Base-by-base conservation (phyloP, 495 filamentous ascomycete species). In the Neurospora discreta region DNA sequence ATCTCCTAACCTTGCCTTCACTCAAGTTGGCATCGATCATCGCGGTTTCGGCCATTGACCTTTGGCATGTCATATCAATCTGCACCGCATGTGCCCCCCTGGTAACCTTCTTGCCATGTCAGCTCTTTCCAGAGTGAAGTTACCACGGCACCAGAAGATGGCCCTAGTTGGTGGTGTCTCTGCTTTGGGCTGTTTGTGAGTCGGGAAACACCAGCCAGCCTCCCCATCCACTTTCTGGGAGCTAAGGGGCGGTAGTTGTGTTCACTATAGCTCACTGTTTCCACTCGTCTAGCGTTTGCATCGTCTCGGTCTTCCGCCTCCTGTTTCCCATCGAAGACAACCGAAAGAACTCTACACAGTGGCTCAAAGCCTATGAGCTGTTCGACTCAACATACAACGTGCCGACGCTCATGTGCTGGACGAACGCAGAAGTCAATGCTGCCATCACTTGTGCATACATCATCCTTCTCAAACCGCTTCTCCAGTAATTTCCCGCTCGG, bases 391-490 rank as follows among this genome's bases (percentile, higher is more conserved):
- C 72, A 20, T 80, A 79, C 73, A 75, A 71, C 4, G 73, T 71
- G 68, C 70, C 78, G 40, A 39, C 74, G n/a, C 70, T 80, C 39
- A 73, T 79, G 43, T 78, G 69, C 69, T 80, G 77, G 78, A 79
- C 77, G 0, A 69, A 71, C 1, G 73, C 76, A 70, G 75, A 80
- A 41, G 77, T 80, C 71, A 78, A 78, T 68, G 72, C 78, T 3
- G 69, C 77, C 20, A 77, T 79, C 11, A 69, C 69, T 3, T 80
- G 77, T 73, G 77, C 75, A 13, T 79, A 74, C 73, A 73, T 77
- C 70, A 79, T 80, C 77, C 79, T 77, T 5, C 69, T 79, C 5
- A 80, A 80, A 40, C 78, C 78, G 0, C 73, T 79, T 46, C 75
- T 80, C 40, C 73, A 78, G 39, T 72, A 68, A 39, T 38, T 73